Base-by-base conservation (phyloP, 345 rosid genomes). In the Isatis tinctoria region DNA sequence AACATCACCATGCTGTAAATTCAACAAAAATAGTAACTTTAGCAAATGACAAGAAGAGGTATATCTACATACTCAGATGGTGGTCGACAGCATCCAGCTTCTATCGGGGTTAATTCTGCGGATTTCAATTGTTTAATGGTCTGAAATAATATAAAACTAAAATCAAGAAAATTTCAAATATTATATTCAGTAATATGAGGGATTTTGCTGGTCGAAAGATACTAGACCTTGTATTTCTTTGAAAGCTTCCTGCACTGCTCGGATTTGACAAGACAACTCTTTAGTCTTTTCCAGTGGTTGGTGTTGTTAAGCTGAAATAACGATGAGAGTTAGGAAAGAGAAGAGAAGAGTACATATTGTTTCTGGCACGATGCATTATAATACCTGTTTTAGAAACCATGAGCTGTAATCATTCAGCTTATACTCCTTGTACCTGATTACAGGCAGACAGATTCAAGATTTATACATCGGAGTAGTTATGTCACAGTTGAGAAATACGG, bases 41-140 rank as follows among this genome's bases (percentile, higher is more conserved):
- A 0, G 3, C 40, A 63, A 43, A 41, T 2, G 10, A 56, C n/a
- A 73, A 67, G 24, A 35, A 62, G 49, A 35, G 60, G 12, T 27
- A 60, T 44, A 62, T 77, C 63, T 5, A 64, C 77, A 27, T 87
- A 94, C 96, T 88, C 93, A 16, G 93, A 91, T 72, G 98, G 98
- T 10, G 98, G 97, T 66, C 86, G 79, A 78, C 97, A 91, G 82
- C 98, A 91, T 74, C 98, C 96, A 53, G 90, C 94, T 85, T 94
- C 98, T 63, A 94, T 86, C 0, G 98, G 91, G 5, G 83, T 87
- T 74, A 94, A 73, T 47, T 87, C 84, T 47, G 93, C 97, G 7
- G 83, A 84, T 70, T 91, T 91, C 57, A 79, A 87, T 72, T 85
- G 85, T 77, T 81, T 88, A 11, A 81, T 85, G 4, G 87, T 86